Evolutionary conservation across 139 green algal species (phyloP).

Genomic region (Micractinium conductrix): DNA sequence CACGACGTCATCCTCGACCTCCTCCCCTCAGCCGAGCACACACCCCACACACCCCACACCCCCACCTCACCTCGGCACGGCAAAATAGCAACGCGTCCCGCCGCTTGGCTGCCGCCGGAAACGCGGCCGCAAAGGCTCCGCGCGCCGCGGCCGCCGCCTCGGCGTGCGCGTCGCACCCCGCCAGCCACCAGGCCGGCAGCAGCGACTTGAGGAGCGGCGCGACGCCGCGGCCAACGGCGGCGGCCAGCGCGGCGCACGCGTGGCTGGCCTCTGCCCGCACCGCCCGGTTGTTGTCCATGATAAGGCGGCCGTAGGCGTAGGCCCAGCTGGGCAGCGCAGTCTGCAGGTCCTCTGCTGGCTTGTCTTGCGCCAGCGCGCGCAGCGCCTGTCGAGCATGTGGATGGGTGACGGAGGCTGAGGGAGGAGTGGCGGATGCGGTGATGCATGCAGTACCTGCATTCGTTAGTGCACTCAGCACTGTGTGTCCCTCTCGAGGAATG

Average conservation of each 20-base stretch:
- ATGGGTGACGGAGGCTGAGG: not conserved
- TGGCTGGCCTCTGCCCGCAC: conserved; percentile 68
- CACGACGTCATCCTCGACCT: not conserved
- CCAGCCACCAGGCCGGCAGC: conserved; percentile 74
- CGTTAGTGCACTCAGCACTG: too few relatives aligned
- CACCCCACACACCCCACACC: not conserved
- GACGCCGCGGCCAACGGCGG: conserved; percentile 48
- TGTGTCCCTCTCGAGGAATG: too few relatives aligned
- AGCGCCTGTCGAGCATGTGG: conserved; percentile 56
- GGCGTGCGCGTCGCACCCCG: conserved; percentile 66
- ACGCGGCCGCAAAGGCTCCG: conserved; percentile 56
- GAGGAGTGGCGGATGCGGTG: too few relatives aligned
- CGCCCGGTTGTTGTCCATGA: conserved; percentile 68
- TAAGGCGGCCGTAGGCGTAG: conserved; percentile 71
- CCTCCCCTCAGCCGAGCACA: too few relatives aligned
- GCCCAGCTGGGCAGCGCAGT: conserved; percentile 70
- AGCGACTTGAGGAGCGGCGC: conserved; percentile 50
- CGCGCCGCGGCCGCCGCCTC: conserved; percentile 69
- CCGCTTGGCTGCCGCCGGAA: conserved; percentile 56
- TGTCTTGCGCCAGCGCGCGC: conserved; percentile 42
- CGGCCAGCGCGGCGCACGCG: conserved; percentile 55
- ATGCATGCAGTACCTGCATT: too few relatives aligned
- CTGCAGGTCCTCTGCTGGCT: conserved; percentile 40
- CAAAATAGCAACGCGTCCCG: conserved; percentile 67
- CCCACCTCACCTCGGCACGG: conserved; percentile 40